Base-by-base conservation (phyloP, 2,329 filamentous ascomycete species). In the Myotisia sp. region DNA sequence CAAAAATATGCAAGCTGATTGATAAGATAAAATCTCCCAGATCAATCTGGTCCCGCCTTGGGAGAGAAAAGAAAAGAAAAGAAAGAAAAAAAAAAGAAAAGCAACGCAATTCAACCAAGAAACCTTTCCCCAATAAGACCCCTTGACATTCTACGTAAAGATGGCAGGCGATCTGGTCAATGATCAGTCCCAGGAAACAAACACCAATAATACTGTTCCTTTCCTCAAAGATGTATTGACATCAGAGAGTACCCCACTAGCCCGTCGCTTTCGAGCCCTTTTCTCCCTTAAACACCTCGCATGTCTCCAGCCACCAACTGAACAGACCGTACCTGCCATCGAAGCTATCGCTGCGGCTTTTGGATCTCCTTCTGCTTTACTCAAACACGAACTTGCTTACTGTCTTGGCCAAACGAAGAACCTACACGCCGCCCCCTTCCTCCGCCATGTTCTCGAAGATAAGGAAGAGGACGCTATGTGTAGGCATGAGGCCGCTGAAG, bases 231-330 rank as follows among this genome's bases (percentile, higher is more conserved):
- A 79, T 50, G 80, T 78, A 39, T 74, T 98, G 40, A 77, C 71
- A 48, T 79, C 80, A 31, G 90, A 95, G 63, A 62, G 70, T 9
- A 79, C 81, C 42, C 76, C 86, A 29, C 79, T 98, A 36, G 79
- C 86, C 24, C 70, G 83, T 43, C 84, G 90, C 43, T 98, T 95
- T 63, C 84, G 90, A 49, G 87, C 90, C 27, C 80, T 98, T 47
- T 98, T 98, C 66, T 94, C 87, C 12, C 76, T 98, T 40, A 98
- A 98, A 65, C 82, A 95, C 56, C 66, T 95, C 40, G 87, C 90
- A 30, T 76, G 72, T 38, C 71, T 76, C 44, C 57, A 68, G 23
- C 70, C 71, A 6, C 59, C 70, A 1, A 71, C 65, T 18, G 56
- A 64, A 26, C 61, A 74, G 44, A 70, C 68, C 0, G 62, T 75